Base-by-base conservation (phyloP, 78 protist genomes). In the Guillardia theta region DNA sequence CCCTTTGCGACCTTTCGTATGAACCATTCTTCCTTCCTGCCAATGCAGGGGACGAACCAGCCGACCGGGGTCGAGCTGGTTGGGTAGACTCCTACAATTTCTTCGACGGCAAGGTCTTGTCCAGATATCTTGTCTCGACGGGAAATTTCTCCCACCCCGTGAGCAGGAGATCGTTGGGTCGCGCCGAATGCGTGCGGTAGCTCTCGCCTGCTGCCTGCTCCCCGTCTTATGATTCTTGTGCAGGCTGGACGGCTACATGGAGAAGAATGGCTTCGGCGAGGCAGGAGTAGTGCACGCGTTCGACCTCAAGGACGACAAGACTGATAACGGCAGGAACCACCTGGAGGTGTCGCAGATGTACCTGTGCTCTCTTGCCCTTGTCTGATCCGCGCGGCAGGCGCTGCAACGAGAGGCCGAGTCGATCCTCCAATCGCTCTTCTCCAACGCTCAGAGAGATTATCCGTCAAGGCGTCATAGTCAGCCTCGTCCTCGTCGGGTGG, bases 91-190 rank as follows among this genome's bases (percentile, higher is more conserved):
- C 83, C 21, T 70, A 70, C 83, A 70, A 70, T 43, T 70, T 36
- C 41, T 70, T 70, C 22, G 83, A 70, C 41, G 83, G 83, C 41
- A 70, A 78, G 48, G 33, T 78, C 24, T 19, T 78, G 37, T 37
- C 90, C 43, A 19, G 33, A 27, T 78, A 78, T 30, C 90, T 78
- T 27, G 33, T 78, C 1, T 78, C 90, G 3, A 78, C 43, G 18
- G 90, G 53, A 46, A 78, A 78, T 10, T 78, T 78, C 48, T 24
- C 30, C 50, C 90, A 78, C 44, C 90, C 90, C 22, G 90, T 78
- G 50, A 78, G 90, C 48, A 46, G 90, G 45, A 46, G 90, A 27
- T 27, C 90, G 47, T 48, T 78, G 90, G 8, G 33, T 18, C 1
- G 90, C 37, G 10, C 10, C 30, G 90, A 78, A 30, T 43, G 45